Percentiles rank a stretch among this genome's conserved stretches.
phyloP scores from a whole-genome alignment of 169 alveolate genomes.

The Eimeria maxima region DNA sequence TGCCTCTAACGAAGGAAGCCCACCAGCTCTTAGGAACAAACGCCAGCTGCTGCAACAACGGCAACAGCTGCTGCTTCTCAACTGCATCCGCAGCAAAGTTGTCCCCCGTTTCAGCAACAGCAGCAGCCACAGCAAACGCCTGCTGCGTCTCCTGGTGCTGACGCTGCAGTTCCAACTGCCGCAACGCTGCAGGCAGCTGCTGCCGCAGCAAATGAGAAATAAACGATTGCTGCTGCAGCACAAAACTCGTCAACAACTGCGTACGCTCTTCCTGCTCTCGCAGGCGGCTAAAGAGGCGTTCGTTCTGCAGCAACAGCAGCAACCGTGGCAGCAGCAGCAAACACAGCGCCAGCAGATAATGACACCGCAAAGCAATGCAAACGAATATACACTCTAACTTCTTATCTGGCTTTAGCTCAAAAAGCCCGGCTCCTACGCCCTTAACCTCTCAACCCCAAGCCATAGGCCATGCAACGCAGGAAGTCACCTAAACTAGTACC shows the following conservation, averaged over 20 bases:
- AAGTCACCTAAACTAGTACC: no score
- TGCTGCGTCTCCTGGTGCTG: constrained; percentile 69
- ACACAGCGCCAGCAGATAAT: not conserved
- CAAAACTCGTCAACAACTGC: constrained; percentile 62
- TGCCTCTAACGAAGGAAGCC: constrained; percentile 61
- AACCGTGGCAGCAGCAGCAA: not conserved
- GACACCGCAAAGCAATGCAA: not conserved
- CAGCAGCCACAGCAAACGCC: constrained; percentile 38
- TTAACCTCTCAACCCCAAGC: not conserved
- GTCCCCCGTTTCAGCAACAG: constrained; percentile 39
- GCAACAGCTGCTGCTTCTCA: constrained; percentile 72
- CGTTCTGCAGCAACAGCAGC: constrained; percentile 58
- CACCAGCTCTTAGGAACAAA: constrained; percentile 78
- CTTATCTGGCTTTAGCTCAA: no score
- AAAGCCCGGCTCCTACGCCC: constrained; percentile 5
- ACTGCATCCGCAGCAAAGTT: constrained; percentile 25
- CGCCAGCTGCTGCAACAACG: constrained; percentile 65
- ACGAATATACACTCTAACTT: not conserved
- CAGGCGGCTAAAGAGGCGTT: constrained; percentile 46
- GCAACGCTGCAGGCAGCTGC: constrained; percentile 74
- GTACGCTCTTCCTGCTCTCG: constrained; percentile 57
- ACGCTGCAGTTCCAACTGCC: constrained; percentile 74
- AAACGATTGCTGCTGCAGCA: constrained; percentile 66
- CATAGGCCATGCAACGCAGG: not conserved
- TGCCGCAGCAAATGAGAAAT: constrained; percentile 70